Evolutionary conservation across 352 stramenopile species (phyloP), one percentile per base, ranked within the genome.

Genomic region (Phytophthora podocarpi): DNA sequence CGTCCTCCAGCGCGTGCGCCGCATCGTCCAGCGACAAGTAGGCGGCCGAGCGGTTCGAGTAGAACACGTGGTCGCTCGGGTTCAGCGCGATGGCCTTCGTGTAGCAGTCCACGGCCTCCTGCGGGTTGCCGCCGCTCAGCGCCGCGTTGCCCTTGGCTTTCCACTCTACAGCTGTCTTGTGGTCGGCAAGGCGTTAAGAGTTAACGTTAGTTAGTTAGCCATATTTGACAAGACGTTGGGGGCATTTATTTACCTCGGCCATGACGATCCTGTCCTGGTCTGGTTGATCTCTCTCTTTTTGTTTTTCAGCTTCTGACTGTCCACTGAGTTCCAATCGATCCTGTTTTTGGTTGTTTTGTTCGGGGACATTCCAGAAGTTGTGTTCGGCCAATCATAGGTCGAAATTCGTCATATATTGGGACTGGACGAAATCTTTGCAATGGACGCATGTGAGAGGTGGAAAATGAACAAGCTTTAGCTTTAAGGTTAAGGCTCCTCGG

Each of bases 1-100:
- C 97, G 76, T 99, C 98, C 63, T 98, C 88, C 16, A 99, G 78
- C 12, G 98, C 98, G 55, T 97, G 93, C 26, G 89, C 54, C 6
- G 87, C 87, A 69, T 99, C 86, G 16, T 92, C 80, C 36, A 97
- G 81, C 64, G 90, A 97, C 45, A 99, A 73, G 66, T 99, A 99
- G 27, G 98, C 98, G n/a, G 97, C 98, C 53, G 94, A 99, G 31
- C 98, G 91, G 82, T 99, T 99, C 47, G 90, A 98, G 77, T 96
- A 99, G 74, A 98, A 99, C 11, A 99, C 93, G 75, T 99, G 93
- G 75, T 99, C 98, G 60, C 72, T 84, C 49, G 90, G 84, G 70
- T 99, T 90, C 34, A 98, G 59, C 32, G 91, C 90, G 62, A 99
- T 99, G 49, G 97, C 97, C 66, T 98, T 75, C 23, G 96, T 97